These are phyloP conservation scores for Fusarium poae DNA, from an alignment of 2,329 filamentous ascomycete genomes.

Conservation along the genomic window DNA sequence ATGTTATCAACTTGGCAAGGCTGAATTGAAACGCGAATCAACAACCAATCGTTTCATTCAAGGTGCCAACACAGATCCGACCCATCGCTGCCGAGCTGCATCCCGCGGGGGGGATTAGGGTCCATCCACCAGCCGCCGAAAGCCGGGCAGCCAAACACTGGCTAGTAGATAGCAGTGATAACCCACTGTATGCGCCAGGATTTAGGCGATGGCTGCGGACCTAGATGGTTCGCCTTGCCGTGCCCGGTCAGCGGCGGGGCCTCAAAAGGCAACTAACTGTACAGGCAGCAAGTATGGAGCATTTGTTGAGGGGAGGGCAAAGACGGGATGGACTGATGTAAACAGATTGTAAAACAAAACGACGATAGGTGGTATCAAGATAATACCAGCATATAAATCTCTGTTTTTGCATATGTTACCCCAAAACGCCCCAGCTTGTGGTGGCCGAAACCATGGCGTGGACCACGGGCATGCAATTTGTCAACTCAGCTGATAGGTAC, in stretches of 20 bases:
- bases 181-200: constrained; percentile 28
- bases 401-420: neutral
- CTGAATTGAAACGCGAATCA: constrained; percentile 41
- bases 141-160: constrained; percentile 21
- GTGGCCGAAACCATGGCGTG: neutral
- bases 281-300: neutral
- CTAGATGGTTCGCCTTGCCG: constrained; percentile 46
- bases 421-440: constrained; percentile 2
- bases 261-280: constrained; percentile 30
- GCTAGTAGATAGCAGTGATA: constrained; percentile 16
- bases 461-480: neutral
- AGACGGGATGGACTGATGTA: neutral
- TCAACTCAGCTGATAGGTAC: constrained; percentile 8
- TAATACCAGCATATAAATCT: neutral
- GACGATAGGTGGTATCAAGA: neutral
- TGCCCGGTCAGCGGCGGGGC: constrained; percentile 29
- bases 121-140: constrained; percentile 21
- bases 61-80: constrained; percentile 21
- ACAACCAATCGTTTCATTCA: constrained; percentile 31
- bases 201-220: constrained; percentile 41
- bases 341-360: neutral
- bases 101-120: constrained; percentile 28
- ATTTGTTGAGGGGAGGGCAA: constrained; percentile 3
- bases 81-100: constrained; percentile 36
- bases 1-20: constrained; percentile 40